Evolutionary conservation across 352 stramenopile genomes (phyloP).

Genomic region (Phytophthora parvispora): DNA sequence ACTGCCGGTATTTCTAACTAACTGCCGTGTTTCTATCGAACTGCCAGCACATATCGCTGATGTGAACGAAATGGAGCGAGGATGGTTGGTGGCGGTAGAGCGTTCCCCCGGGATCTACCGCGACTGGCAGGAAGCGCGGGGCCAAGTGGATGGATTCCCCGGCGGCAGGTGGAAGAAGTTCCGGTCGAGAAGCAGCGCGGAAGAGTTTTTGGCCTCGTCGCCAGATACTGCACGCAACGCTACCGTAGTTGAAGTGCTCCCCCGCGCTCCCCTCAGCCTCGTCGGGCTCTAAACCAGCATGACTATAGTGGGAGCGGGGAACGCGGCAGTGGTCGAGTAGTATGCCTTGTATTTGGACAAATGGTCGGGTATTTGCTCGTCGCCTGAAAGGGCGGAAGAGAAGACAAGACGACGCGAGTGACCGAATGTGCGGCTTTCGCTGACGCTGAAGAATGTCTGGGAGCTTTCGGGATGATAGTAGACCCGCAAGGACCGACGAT

Average conservation of each 20-base stretch:
- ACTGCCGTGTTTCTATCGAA: too few species aligned
- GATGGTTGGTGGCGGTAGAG: neutral
- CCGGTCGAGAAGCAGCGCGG: neutral
- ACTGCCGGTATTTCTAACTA: too few species aligned
- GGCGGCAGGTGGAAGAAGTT: conserved; percentile 15
- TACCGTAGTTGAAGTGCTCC: too few species aligned
- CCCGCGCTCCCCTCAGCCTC: too few species aligned
- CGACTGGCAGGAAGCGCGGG: neutral
- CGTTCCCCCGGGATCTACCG: neutral
- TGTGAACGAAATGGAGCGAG: neutral
- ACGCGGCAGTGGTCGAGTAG: neutral
- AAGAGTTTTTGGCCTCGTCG: too few species aligned
- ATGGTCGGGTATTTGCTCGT: conserved; percentile 14
- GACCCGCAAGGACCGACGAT: neutral
- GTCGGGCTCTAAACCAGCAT: neutral
- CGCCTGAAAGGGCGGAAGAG: neutral
- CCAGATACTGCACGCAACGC: too few species aligned
- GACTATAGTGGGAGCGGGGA: conserved; percentile 4
- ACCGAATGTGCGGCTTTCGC: neutral
- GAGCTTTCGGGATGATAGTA: conserved; percentile 3
- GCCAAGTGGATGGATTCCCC: neutral
- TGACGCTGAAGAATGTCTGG: conserved; percentile 1
- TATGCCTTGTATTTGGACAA: neutral
- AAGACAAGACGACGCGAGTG: neutral
- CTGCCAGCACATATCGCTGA: too few species aligned